These are phyloP conservation scores for Yamadazyma epiphylla DNA, from an alignment of 1,139 yeast species.

Conservation along the genomic window DNA sequence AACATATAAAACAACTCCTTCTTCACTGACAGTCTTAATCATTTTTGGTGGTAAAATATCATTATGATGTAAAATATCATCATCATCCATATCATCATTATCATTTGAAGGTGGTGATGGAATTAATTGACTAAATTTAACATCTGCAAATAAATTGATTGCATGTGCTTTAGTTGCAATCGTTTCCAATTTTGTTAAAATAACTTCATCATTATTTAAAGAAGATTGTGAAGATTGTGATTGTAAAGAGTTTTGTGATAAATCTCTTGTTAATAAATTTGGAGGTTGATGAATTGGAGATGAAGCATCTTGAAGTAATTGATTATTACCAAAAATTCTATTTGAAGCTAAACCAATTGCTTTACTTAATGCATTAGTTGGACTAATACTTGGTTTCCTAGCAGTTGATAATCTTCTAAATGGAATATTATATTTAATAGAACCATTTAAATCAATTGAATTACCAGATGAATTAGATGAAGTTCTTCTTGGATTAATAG, in stretches of 20 bases:
- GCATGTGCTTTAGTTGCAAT: slow-evolving; percentile 90
- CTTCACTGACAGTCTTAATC: slow-evolving; percentile 65
- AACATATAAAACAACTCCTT: slow-evolving; percentile 80
- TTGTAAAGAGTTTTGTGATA: slow-evolving; percentile 3
- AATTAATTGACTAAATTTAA: slow-evolving; percentile 77
- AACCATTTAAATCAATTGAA: slow-evolving; percentile 9
- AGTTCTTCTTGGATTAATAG: slow-evolving; percentile 24
- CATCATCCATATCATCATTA: slow-evolving; percentile 30
- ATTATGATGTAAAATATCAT: slow-evolving; percentile 34
- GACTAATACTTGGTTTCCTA: slow-evolving; percentile 62
- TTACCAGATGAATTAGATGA: slow-evolving; percentile 13
- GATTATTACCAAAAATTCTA: slow-evolving; percentile 63
- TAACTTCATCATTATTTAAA: slow-evolving; percentile 31
- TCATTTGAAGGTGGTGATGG: slow-evolving; percentile 70
- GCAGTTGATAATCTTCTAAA: slow-evolving; percentile 31
- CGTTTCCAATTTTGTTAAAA: slow-evolving; percentile 56
- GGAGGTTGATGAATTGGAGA: slow-evolving; percentile 5
- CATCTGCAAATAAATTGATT: slow-evolving; percentile 83
- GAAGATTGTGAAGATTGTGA: slow-evolving; percentile 4
- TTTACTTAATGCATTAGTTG: slow-evolving; percentile 82
- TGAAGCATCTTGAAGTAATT: slow-evolving; percentile 3
- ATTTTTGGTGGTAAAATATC: slow-evolving; percentile 58
- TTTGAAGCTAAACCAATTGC: slow-evolving; percentile 89
- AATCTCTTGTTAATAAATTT: slow-evolving; percentile 2
- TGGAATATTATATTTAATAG: slow-evolving; percentile 10